Base-by-base conservation (phyloP, 1,139 yeast species). In the Geotrichum reessii region DNA sequence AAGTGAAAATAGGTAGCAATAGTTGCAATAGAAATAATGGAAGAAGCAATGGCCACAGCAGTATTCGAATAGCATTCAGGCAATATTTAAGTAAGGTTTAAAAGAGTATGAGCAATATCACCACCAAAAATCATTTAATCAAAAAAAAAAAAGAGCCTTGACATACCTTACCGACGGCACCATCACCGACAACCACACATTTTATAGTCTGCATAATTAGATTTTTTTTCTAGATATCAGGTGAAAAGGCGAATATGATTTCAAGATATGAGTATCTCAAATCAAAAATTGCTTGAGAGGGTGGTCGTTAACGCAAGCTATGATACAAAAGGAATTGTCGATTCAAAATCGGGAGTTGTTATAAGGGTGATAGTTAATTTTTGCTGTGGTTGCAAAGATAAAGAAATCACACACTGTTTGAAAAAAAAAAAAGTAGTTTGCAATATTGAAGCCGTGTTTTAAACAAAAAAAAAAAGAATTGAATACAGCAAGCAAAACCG, bases 111-210 rank as follows among this genome's bases (percentile, higher is more conserved):
- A 25, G 7, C 28, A 25, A 25, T 7, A 25, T 7, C 28, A 25
- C 28, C 4, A 25, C 7, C 7, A 25, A 25, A 50, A 1, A 9
- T 8, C 17, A 14, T 8, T 21, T 19, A 31, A 27, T 22, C 21
- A 17, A n/a, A 12, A 27, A 22, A 54, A 44, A 47, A 31, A 44
- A 22, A 46, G 37, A 9, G 28, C n/a, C 12, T 14, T 14, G 12
- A 71, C 76, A 60, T 69, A 75, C 78, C 68, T 83, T 91, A 68
- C 97, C 97, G 65, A 91, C 97, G 66, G 96, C 97, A 86, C 97
- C 97, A 78, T 91, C 97, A 64, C 97, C 97, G 60, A 91, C 96
- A 66, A 90, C 97, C 68, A 91, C 97, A 81, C 97, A 91, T 76
- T 91, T 91, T 76, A 90, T 86, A 63, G 95, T 87, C 75, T 86